Percentiles rank a stretch among this genome's conserved stretches.
Evolutionary conservation across 2,329 filamentous ascomycete genomes (phyloP).

Genomic region (Metarhizium brunneum): DNA sequence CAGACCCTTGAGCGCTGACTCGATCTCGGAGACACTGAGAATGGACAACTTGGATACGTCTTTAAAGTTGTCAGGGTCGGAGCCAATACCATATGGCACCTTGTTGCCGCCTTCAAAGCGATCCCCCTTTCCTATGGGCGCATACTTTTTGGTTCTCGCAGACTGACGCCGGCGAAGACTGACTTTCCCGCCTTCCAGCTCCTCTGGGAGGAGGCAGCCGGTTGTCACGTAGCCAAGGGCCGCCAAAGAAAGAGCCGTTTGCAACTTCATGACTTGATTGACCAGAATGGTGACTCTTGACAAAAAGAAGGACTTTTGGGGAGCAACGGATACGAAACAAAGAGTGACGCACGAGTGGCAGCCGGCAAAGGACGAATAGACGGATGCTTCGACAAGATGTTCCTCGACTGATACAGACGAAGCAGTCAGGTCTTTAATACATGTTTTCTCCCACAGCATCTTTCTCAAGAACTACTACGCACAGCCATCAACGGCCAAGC

Average conservation of each 20-base stretch:
- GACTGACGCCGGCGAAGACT: neutral
- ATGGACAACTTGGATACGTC: conserved; percentile 19
- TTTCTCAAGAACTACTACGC: too few relatives aligned
- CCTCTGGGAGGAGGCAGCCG: conserved; percentile 29
- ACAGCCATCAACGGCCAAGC: too few relatives aligned
- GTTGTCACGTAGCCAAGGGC: conserved; percentile 13
- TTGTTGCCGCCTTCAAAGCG: conserved; percentile 29
- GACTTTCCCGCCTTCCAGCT: conserved; percentile 12
- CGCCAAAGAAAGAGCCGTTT: conserved; percentile 9
- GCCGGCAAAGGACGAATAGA: too few relatives aligned
- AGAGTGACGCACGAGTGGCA: too few relatives aligned
- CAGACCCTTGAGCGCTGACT: conserved; percentile 33
- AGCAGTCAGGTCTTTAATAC: too few relatives aligned
- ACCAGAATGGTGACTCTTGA: too few relatives aligned
- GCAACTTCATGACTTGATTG: conserved; percentile 18
- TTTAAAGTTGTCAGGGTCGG: conserved; percentile 25
- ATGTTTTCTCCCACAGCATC: too few relatives aligned
- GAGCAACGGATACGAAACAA: too few relatives aligned
- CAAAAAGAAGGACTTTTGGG: too few relatives aligned
- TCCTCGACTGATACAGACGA: too few relatives aligned
- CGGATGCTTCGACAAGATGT: too few relatives aligned
- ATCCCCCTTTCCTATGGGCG: conserved; percentile 31
- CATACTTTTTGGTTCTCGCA: neutral
- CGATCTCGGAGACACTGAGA: conserved; percentile 35
- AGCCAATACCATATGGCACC: conserved; percentile 21